Evolutionary conservation across 2,329 filamentous ascomycete species (phyloP), one percentile per base, ranked within the genome.

Genomic region (Achaetomium macrosporum): DNA sequence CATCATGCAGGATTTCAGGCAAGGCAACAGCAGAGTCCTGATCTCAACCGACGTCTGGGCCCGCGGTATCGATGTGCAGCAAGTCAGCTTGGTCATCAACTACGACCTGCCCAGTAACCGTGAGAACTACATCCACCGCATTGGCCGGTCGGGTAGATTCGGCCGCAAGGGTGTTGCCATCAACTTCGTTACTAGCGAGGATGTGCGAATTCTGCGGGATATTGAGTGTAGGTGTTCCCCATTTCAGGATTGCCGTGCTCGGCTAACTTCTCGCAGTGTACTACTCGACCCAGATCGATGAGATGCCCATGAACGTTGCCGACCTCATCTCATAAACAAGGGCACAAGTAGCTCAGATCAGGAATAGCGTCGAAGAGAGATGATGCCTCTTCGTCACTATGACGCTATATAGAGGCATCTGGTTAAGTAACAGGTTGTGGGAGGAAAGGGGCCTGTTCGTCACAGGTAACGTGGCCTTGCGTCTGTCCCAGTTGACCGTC

Each of bases 101-200:
- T 99, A 99, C 72, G 93, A 99, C 69, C 78, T 99, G 55, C 93
- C 93, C 3, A 93, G 88, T 73, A 97, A 99, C 73, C 90, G 93
- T 79, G 93, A 99, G 75, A 99, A 99, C 76, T 99, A 99, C 73
- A 97, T 99, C 71, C 93, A 99, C 77, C 87, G 93, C 64, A 99
- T 99, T 65, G 93, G 93, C 68, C 85, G 93, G 68, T 93, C 89
- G 68, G 93, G 93, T 63, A 84, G 93, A 62, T 99, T 99, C 65
- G 93, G 93, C 65, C 84, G 93, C 66, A 99, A 99, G 78, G 93
- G 93, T 80, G 93, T 99, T 61, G 93, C 93, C 36, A 99, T 99
- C 79, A 99, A 99, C 77, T 99, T 99, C 67, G 93, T 99, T 61
- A 99, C 93, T 2, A 95, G 88, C 67, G 93, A 99, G 65, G 93